Percentiles rank a stretch among this genome's conserved stretches.
phyloP scores from a whole-genome alignment of 164 flowering plant genomes.

The Pachysandra terminalis region DNA sequence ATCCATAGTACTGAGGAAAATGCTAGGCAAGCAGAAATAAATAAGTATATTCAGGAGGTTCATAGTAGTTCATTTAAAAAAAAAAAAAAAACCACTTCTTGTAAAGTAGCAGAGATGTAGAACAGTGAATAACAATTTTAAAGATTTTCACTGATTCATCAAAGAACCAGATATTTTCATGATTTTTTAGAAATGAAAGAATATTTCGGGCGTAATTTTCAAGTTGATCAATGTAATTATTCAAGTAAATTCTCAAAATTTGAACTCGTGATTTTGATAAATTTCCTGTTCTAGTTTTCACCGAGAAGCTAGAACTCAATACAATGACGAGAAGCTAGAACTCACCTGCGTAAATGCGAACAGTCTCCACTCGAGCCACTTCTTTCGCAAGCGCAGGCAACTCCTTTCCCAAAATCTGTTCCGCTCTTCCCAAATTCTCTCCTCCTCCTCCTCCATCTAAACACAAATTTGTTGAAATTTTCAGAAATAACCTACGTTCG shows the following conservation, averaged over 20 bases:
- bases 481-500: neutral
- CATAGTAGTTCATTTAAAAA: no score
- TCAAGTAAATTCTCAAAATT: neutral
- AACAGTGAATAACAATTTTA: no score
- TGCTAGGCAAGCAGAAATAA: no score
- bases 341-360: conserved; percentile 84
- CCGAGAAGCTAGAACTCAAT: neutral
- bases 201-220: neutral
- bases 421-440: conserved; percentile 25
- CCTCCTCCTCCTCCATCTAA: conserved; percentile 46
- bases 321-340: neutral
- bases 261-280: no score
- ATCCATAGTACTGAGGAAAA: no score
- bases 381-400: conserved; percentile 83
- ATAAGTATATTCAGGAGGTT: no score
- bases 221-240: no score
- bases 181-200: no score
- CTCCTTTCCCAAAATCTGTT: conserved; percentile 61
- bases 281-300: neutral
- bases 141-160: neutral
- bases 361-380: conserved; percentile 89
- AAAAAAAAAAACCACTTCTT: no score
- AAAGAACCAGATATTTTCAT: no score
- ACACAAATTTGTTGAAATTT: conserved; percentile 3
- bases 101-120: no score